Base-by-base conservation (phyloP, 352 stramenopile genomes). In the Phytophthora citrophthora region DNA sequence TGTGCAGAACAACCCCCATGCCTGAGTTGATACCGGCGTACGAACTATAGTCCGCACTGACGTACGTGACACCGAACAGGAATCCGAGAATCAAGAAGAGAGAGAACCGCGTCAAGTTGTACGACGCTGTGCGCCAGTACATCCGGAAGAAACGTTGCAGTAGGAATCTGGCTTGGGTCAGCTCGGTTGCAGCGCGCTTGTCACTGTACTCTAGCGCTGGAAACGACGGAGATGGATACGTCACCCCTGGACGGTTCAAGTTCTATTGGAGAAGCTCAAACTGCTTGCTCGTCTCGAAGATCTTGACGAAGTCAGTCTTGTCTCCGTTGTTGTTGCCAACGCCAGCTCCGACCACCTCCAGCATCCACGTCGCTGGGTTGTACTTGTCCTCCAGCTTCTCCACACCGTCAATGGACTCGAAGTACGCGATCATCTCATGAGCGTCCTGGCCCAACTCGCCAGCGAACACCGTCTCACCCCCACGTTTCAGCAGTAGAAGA, bases 61-160 rank as follows among this genome's bases (percentile, higher is more conserved):
- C n/a, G 40, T 72, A 72, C 13, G 58, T 64, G 18, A 72, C 20
- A 2, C 71, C 54, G 36, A 67, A 70, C 11, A 72, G 5, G 16
- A 74, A 43, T 3, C 63, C 68, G 4, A 73, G 51, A 10, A 70
- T 29, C 2, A 70, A 16, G 0, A 74, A 60, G 18, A 86, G 59
- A 8, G 65, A 60, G 12, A 82, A 66, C 43, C 90, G 90, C 36
- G 62, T 70, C 41, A 61, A 34, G 26, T 70, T 70, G 43, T 50
- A 66, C 43, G 62, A 65, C 1, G 54, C 26, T 16, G 76, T 91
- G 20, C 90, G 77, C 83, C 83, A 97, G 68, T 96, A 96, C 46
- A 88, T 80, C 53, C 52, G 77, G 27, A 75, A 77, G 18, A 86
- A 80, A 13, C 83, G 72, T 31, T 79, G 52, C 24, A 86, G 67